A percentile compares a stretch with the other conserved stretches of the same genome.
These are phyloP conservation scores for Barnettozyma populi DNA, from an alignment of 805 yeast genomes.

Conservation along the genomic window DNA sequence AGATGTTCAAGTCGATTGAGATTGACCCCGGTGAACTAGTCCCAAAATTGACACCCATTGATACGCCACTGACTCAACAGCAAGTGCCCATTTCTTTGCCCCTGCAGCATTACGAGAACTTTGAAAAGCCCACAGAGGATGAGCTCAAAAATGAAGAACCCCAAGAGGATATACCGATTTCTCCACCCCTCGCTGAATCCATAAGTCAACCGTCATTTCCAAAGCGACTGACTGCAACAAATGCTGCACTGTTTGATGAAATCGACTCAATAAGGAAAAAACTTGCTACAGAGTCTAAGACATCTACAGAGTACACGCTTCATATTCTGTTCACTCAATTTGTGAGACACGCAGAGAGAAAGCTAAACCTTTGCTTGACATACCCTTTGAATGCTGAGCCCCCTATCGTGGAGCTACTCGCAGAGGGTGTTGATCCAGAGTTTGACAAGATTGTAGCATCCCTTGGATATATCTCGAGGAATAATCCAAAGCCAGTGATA, in stretches of 20 bases:
- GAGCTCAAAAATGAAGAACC: background rate
- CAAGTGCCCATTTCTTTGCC: background rate
- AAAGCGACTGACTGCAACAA: constrained; percentile 17
- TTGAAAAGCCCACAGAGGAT: background rate
- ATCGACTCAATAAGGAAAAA: constrained; percentile 29
- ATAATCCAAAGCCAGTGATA: constrained; percentile 90
- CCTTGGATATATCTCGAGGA: constrained; percentile 83
- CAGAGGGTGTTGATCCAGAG: constrained; percentile 79
- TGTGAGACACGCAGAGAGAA: constrained; percentile 88
- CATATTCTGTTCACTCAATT: constrained; percentile 94
- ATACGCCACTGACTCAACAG: background rate
- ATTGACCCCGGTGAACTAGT: constrained; percentile 14
- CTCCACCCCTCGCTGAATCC: background rate
- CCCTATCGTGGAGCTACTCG: constrained; percentile 68
- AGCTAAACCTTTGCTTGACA: constrained; percentile 65
- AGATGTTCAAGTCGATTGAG: constrained; percentile 12
- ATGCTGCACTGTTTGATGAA: constrained; percentile 19
- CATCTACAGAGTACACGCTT: constrained; percentile 85
- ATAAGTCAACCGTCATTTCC: background rate
- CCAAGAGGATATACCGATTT: background rate
- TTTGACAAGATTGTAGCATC: constrained; percentile 85
- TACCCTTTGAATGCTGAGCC: constrained; percentile 69
- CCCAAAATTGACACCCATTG: background rate
- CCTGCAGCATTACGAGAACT: background rate
- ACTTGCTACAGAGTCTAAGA: constrained; percentile 51